Percentiles rank a stretch among this genome's conserved stretches.
Conservation (phyloP, 345 rosid genomes). For the Sisymbrium irio region DNA sequence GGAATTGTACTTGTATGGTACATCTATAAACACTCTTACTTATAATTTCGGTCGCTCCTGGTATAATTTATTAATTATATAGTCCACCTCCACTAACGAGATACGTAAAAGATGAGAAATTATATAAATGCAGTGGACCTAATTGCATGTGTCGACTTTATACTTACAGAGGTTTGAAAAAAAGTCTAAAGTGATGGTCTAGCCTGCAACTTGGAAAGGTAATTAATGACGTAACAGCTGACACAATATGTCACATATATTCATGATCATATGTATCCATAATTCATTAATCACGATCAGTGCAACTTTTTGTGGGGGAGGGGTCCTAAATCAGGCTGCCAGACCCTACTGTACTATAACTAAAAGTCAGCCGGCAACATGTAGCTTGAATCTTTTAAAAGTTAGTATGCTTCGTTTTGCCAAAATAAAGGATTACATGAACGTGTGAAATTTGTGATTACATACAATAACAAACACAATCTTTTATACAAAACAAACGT, state of each 20-base stretch:
- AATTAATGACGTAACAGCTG: slow-evolving; percentile 19
- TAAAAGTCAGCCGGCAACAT: slow-evolving; percentile 1
- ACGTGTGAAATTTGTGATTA: neutral
- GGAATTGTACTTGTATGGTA: slow-evolving; percentile 25
- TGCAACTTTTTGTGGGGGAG: neutral
- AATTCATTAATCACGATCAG: neutral
- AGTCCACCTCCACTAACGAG: slow-evolving; percentile 16
- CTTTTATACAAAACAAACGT: neutral
- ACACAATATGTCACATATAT: neutral
- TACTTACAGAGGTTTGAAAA: neutral
- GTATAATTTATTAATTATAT: neutral
- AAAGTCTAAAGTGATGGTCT: slow-evolving; percentile 35
- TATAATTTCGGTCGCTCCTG: neutral
- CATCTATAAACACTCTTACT: neutral
- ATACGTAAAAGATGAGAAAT: neutral
- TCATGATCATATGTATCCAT: neutral
- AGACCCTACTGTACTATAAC: neutral
- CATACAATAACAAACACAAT: neutral
- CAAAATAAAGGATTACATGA: neutral
- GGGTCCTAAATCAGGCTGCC: neutral
- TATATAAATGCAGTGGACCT: slow-evolving; percentile 11
- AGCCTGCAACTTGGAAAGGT: slow-evolving; percentile 27
- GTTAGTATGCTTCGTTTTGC: neutral
- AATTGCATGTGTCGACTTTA: slow-evolving; percentile 6
- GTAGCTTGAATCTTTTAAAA: neutral